Percentiles rank a stretch among this genome's conserved stretches.
These are phyloP conservation scores for Didymellaceae sp. DNA, from an alignment of 2,329 filamentous ascomycete genomes.

Conservation along the genomic window DNA sequence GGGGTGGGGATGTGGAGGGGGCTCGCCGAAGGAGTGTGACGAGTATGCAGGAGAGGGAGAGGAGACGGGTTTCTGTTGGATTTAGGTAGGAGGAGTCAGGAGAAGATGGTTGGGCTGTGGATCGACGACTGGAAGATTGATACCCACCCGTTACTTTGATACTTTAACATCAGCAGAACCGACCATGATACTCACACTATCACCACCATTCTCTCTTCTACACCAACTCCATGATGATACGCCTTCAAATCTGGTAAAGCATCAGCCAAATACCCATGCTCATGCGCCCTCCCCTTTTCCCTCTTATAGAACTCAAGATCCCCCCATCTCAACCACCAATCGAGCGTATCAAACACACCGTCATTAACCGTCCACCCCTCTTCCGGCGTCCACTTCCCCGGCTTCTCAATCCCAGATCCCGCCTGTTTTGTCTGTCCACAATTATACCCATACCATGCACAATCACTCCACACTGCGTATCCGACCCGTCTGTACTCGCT, in stretches of 20 bases:
- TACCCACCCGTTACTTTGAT: neutral
- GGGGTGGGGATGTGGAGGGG: constrained; percentile 9
- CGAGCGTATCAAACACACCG: neutral
- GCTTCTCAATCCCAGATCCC: neutral
- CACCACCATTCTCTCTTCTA: neutral
- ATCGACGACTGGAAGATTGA: neutral
- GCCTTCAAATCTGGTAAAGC: neutral
- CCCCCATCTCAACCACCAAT: neutral
- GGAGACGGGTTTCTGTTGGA: neutral
- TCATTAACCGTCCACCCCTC: neutral
- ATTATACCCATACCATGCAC: constrained; percentile 4
- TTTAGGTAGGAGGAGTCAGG: neutral
- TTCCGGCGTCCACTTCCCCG: neutral
- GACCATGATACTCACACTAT: too few relatives aligned
- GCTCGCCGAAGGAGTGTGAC: neutral
- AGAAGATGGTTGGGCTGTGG: neutral
- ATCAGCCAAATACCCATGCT: neutral
- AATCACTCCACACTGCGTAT: constrained; percentile 2
- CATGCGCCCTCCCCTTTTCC: neutral
- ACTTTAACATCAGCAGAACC: too few relatives aligned
- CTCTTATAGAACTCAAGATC: constrained; percentile 4
- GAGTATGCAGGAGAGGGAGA: neutral
- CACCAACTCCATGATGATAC: neutral
- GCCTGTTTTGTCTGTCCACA: neutral
- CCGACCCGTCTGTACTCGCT: constrained; percentile 1